phyloP scores from a whole-genome alignment of 225 moss, liverwort and hornwort species.

The Climacium dendroides region DNA sequence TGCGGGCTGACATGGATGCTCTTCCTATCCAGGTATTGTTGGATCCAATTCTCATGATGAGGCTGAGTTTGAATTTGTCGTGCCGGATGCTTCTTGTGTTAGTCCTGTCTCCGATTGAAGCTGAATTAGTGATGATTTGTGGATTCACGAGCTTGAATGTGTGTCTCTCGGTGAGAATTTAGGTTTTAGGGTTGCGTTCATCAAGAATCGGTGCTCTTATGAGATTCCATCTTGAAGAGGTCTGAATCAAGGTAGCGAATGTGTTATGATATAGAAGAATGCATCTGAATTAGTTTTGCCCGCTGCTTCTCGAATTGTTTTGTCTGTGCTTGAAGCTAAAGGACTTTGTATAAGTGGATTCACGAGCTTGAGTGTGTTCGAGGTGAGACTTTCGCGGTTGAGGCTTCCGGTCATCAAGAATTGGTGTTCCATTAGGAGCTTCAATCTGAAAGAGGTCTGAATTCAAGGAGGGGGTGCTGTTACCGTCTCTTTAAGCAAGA shows the following conservation, averaged over 20 bases:
- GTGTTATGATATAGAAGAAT: background rate
- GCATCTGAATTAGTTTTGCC: background rate
- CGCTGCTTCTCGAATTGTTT: background rate
- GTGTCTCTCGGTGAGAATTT: background rate
- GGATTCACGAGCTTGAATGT: background rate
- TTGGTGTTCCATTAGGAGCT: background rate
- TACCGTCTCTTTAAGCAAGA: too few species aligned
- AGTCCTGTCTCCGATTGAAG: background rate
- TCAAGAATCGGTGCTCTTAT: background rate
- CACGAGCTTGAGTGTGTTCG: background rate
- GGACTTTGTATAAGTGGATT: background rate
- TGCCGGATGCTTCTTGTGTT: background rate
- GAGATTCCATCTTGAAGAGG: background rate
- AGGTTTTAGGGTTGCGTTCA: background rate
- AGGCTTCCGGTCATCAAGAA: background rate
- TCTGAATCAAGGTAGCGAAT: background rate
- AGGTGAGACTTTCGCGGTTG: background rate
- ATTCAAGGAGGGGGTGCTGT: background rate
- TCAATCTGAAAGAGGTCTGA: background rate
- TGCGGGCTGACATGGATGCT: constrained; percentile 92
- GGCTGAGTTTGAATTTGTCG: background rate
- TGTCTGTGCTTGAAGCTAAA: background rate
- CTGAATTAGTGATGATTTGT: too few species aligned
- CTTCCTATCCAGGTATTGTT: constrained; percentile 61
- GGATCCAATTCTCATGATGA: background rate